These are phyloP conservation scores for Pythium brassicae DNA, from an alignment of 352 stramenopile species.

Conservation along the genomic window DNA sequence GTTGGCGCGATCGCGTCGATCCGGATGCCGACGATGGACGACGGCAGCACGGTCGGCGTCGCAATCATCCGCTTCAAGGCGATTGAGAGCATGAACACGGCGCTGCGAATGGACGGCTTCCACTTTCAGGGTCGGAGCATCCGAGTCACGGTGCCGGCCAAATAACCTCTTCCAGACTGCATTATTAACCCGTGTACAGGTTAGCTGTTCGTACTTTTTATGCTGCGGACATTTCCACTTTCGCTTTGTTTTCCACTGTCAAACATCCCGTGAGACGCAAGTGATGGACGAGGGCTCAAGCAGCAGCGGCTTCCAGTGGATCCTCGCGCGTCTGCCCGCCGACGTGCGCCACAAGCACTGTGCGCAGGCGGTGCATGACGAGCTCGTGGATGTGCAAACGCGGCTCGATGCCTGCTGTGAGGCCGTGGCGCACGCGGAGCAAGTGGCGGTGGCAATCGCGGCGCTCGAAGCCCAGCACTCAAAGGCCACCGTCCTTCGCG, in stretches of 20 bases:
- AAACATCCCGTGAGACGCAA: too few species aligned
- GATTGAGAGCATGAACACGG: conserved; percentile 43
- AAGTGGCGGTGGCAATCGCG: conserved; percentile 22
- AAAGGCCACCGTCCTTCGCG: conserved; percentile 1
- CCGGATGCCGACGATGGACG: conserved; percentile 67
- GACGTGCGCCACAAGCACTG: conserved; percentile 20
- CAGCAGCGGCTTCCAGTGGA: conserved; percentile 20
- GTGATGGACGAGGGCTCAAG: conserved; percentile 1
- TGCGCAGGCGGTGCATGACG: conserved; percentile 17
- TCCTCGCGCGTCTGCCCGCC: conserved; percentile 21
- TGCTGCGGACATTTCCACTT: too few species aligned
- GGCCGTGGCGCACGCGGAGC: conserved; percentile 21
- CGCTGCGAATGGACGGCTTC: conserved; percentile 63
- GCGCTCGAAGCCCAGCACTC: conserved; percentile 16
- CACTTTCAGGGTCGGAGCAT: conserved; percentile 69
- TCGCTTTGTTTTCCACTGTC: too few species aligned
- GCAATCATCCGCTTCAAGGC: conserved; percentile 54
- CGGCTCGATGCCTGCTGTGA: conserved; percentile 19
- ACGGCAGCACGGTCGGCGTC: conserved; percentile 63
- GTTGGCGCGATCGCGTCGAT: conserved; percentile 44
- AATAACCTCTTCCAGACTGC: too few species aligned
- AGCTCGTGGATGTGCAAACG: conserved; percentile 14
- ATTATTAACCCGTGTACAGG: too few species aligned
- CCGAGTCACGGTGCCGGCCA: conserved; percentile 29
- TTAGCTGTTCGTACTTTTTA: too few species aligned